Base-by-base conservation (phyloP, 148 eudicot species). In the Talinum fruticosum region DNA sequence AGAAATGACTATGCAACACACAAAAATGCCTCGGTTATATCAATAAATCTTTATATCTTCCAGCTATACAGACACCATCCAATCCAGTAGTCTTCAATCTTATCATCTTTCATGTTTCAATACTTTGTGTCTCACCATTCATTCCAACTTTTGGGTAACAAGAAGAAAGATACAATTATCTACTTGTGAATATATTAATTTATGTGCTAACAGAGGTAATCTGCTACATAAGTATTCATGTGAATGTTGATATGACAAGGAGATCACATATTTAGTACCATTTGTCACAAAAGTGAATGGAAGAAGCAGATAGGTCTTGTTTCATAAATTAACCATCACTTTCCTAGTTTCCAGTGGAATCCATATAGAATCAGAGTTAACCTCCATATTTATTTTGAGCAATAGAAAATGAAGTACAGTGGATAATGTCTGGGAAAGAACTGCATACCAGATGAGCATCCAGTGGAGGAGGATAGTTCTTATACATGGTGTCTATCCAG, bases 401-500 rank as follows among this genome's bases (percentile, higher is more conserved):
- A 51, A 74, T 54, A 21, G 41, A 54, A 54, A 36, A 74, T 21
- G 15, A 24, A 54, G 49, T 53, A 62, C 10, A 24, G 47, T 37
- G 34, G 38, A 37, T 5, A 37, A 21, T 15, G 8, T 24, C 57
- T 32, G 36, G 10, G 53, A 30, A 29, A 68, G 37, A 29, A n/a
- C 19, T 23, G 78, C n/a, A 77, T 91, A 96, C 99, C 95, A 91
- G 82, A 75, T 93, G 85, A 78, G 97, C 97, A 82, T 96, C 97
- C 84, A 96, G 76, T 13, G 99, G 97, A 7, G 95, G 89, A 34
- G 99, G 99, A 90, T 90, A 96, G 82, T 96, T 96, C 49, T 82
- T 82, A 59, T 83, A 74, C 76, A 90, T 72, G 54, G 99, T 96
- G 90, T 96, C 97, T 77, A 96, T 93, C 97, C 99, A 96, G 89